Evolutionary conservation across 2,329 filamentous ascomycete genomes (phyloP), one percentile per base, ranked within the genome.

Genomic region (Alternaria longipes): DNA sequence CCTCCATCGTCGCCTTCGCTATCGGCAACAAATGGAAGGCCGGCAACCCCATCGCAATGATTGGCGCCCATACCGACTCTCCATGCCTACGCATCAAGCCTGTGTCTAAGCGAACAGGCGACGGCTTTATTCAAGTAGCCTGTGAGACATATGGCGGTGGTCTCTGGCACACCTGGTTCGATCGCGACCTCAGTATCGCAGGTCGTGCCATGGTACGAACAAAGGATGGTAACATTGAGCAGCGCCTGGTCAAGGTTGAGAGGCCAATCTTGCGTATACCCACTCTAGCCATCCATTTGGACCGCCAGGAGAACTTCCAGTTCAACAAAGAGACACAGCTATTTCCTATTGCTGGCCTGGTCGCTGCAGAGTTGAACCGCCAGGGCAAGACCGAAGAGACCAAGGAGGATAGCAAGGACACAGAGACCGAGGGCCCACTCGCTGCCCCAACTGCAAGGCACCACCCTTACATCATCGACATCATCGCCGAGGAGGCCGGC

Each of bases 91-190:
- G 94, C 61, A 84, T 99, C 78, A 99, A 99, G 84, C 95, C 95
- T 12, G 90, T 97, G 42, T 97, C 92, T 75, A 97, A 94, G 82
- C 95, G 94, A 82, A 86, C 87, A 74, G 89, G 87, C 57, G 91
- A 91, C 66, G 94, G 94, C 12, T 99, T 95, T 79, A 81, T 97
- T 65, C 95, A 99, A 81, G 90, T 99, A 59, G 95, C 94, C 54
- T 94, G 97, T 53, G 95, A 99, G 84, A 94, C 93, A 2, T 99
- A 99, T 75, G 95, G 95, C 54, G 95, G 95, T 63, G 95, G 95
- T 57, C 90, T 98, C 74, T 98, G 94, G 94, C 94, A 97, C 80
- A 97, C 92, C 47, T 99, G 89, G 95, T 99, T 99, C 76, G 95
- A 99, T 79, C 90, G 95, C 52, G 95, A 99, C 78, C 83, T 99